These are phyloP conservation scores for Grigorovia transvaalensis DNA, from an alignment of 805 yeast genomes.

Conservation along the genomic window DNA sequence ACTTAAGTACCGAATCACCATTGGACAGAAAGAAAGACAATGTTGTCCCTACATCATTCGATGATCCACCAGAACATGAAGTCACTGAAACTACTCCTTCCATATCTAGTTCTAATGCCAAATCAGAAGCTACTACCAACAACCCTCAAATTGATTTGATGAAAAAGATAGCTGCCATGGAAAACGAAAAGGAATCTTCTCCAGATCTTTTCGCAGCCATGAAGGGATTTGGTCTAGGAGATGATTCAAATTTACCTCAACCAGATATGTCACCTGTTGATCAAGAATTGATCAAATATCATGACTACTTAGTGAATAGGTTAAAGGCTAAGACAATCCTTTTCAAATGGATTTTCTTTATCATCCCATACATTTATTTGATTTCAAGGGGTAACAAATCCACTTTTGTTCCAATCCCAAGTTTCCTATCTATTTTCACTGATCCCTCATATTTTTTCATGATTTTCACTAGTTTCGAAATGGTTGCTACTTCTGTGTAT, in stretches of 20 bases:
- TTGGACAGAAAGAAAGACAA: conserved; percentile 10
- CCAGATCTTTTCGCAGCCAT: conserved; percentile 20
- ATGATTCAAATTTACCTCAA: neutral
- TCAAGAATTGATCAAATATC: conserved; percentile 19
- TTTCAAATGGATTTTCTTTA: conserved; percentile 24
- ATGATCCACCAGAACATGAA: neutral
- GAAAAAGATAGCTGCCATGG: conserved; percentile 21
- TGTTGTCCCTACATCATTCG: neutral
- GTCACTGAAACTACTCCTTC: neutral
- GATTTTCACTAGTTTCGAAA: conserved; percentile 27
- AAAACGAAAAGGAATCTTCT: conserved; percentile 12
- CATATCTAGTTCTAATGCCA: neutral
- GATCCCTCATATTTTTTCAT: conserved; percentile 26
- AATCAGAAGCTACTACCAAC: neutral
- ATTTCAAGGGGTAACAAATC: conserved; percentile 12
- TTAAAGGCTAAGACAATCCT: conserved; percentile 24
- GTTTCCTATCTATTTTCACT: conserved; percentile 3
- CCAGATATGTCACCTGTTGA: conserved; percentile 12
- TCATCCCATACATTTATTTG: conserved; percentile 24
- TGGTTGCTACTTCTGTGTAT: conserved; percentile 25
- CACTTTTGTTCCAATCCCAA: conserved; percentile 3
- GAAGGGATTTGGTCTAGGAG: conserved; percentile 6
- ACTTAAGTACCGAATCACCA: conserved; percentile 29
- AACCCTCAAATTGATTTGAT: conserved; percentile 20
- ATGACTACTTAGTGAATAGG: conserved; percentile 20